Conservation (phyloP, 2,329 filamentous ascomycete species). For the Hypoxylon sp. region DNA sequence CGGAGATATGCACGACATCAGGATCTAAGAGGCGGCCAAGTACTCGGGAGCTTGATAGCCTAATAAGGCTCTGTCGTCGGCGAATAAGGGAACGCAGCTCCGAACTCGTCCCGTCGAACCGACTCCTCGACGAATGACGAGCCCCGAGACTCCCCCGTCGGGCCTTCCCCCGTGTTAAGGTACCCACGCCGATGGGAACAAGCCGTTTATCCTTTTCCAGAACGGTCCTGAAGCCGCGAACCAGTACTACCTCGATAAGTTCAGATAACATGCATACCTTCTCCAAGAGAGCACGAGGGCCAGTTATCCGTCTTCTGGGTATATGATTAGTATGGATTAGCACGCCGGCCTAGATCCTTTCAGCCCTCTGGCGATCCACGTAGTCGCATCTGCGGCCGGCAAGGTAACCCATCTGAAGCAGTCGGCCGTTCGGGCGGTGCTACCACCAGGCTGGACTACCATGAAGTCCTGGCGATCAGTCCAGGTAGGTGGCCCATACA, state of each 20-base stretch:
- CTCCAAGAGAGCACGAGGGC: neutral
- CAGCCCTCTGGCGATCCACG: conserved; percentile 2
- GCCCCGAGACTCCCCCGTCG: neutral
- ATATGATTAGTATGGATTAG: too few relatives aligned
- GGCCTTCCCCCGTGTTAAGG: conserved; percentile 6
- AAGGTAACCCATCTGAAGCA: neutral
- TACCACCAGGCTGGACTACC: neutral
- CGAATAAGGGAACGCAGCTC: neutral
- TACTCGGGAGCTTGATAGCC: neutral
- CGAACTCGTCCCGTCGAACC: neutral
- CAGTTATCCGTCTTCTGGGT: too few relatives aligned
- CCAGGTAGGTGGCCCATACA: too few relatives aligned
- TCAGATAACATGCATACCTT: neutral
- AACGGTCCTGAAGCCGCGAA: neutral
- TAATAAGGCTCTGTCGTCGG: neutral
- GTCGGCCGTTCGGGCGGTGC: neutral
- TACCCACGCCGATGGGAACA: neutral
- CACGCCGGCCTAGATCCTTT: too few relatives aligned
- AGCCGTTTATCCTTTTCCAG: neutral
- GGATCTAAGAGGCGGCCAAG: neutral
- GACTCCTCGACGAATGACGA: neutral
- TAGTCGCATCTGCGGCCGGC: conserved; percentile 1
- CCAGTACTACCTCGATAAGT: neutral
- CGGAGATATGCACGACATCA: neutral
- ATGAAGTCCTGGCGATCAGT: neutral